Evolutionary conservation across 2,329 filamentous ascomycete species (phyloP).

Genomic region (Fusarium sp.): DNA sequence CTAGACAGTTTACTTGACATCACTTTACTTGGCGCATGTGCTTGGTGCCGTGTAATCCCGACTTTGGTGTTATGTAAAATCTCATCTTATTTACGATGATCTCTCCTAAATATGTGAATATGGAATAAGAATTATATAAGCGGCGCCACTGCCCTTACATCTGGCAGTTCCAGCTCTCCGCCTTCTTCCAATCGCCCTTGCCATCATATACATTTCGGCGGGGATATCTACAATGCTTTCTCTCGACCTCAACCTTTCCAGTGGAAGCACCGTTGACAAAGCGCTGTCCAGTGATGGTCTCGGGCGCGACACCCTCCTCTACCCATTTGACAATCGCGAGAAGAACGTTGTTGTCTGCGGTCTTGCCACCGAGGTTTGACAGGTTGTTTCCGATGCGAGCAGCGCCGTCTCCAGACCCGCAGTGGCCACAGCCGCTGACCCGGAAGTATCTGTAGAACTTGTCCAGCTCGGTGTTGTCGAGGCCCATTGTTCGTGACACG

Average conservation of each 20-base stretch:
- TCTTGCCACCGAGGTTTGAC: slow-evolving; percentile 37
- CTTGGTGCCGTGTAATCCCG: slow-evolving; percentile 10
- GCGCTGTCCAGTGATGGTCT: slow-evolving; percentile 54
- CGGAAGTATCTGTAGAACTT: slow-evolving; percentile 66
- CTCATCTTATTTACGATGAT: slow-evolving; percentile 18
- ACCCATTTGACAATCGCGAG: slow-evolving; percentile 64
- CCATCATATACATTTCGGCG: slow-evolving; percentile 25
- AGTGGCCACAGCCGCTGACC: slow-evolving; percentile 64
- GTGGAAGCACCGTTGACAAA: slow-evolving; percentile 28
- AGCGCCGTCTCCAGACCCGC: slow-evolving; percentile 60
- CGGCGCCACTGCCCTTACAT: background rate
- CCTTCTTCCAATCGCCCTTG: slow-evolving; percentile 4
- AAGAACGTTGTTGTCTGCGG: slow-evolving; percentile 59
- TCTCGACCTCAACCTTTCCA: slow-evolving; percentile 31
- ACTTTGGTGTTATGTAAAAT: slow-evolving; percentile 2
- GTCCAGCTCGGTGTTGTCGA: slow-evolving; percentile 53
- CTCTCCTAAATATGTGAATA: slow-evolving; percentile 6
- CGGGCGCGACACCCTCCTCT: slow-evolving; percentile 58
- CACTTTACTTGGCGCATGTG: slow-evolving; percentile 15
- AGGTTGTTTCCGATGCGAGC: slow-evolving; percentile 49
- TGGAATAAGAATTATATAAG: slow-evolving; percentile 16
- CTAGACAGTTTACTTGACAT: slow-evolving; percentile 20
- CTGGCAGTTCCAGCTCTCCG: slow-evolving; percentile 30
- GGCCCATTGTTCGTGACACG: slow-evolving; percentile 42
- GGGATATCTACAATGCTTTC: slow-evolving; percentile 34